Evolutionary conservation across 305 asterid species (phyloP), one percentile per base, ranked within the genome.

Genomic region (Solanum hybrid): DNA sequence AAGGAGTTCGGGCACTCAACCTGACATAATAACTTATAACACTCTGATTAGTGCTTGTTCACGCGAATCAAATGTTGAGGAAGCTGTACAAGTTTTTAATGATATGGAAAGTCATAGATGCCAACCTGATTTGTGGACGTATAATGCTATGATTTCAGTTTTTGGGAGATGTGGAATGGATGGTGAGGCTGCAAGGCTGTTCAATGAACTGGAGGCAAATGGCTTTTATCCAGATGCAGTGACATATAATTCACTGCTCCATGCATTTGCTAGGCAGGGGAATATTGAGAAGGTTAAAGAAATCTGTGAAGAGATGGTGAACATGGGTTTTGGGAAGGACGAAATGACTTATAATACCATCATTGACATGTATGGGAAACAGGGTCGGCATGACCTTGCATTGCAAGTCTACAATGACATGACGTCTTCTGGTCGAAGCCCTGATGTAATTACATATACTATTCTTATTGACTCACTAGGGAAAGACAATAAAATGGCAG

Each of bases 311-410:
- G 97, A 97, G 90, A 94, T 97, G 98, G 92, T 93, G 88, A 94
- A 93, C 92, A 94, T 89, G 96, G 99, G 99, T 76, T 97, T 95
- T 89, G 86, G 93, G 10, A 94, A 94, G 92, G 98, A 97, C 89
- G 99, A 97, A 93, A 95, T 96, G 99, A 96, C 99, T 88, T 96
- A 95, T 89, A 97, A 97, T 89, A 96, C 99, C 85, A 92, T 97
- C 87, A 94, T 97, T 76, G 90, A 94, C 92, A 95, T 97, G 98
- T 90, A 96, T 85, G 99, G 97, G 82, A 97, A 96, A 91, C 92
- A 90, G 79, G 99, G 99, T 34, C 94, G 92, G 91, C 93, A 92
- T 86, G 98, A 96, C 69, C 92, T 92, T 71, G 98, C 99, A 34
- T 90, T 95, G 88, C 93, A 96, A 88, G 91, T 94, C 82, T 97